Conservation (phyloP, 2,329 filamentous ascomycete genomes). For the Fragosphaeria purpurea region DNA sequence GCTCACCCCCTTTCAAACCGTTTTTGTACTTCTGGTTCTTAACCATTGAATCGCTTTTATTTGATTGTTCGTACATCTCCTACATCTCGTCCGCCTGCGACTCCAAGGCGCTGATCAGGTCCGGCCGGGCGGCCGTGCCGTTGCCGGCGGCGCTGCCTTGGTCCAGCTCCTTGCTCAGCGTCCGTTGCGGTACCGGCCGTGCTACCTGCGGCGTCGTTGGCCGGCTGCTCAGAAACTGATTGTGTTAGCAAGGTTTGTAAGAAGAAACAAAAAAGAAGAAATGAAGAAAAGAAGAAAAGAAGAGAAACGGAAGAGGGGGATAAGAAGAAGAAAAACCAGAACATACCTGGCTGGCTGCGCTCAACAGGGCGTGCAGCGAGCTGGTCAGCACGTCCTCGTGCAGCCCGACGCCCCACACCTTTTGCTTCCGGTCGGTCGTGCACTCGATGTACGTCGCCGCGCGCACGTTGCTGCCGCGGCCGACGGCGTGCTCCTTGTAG, state of each 20-base stretch:
- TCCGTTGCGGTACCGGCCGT: slow-evolving; percentile 45
- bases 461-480: slow-evolving; percentile 69
- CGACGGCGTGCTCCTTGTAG: slow-evolving; percentile 95
- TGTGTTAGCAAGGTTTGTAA: not conserved
- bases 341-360: slow-evolving; percentile 78
- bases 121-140: slow-evolving; percentile 11
- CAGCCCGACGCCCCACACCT: slow-evolving; percentile 84
- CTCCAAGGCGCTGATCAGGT: slow-evolving; percentile 26
- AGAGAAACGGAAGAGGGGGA: slow-evolving; percentile 45
- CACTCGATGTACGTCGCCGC: slow-evolving; percentile 96
- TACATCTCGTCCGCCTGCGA: slow-evolving; percentile 20
- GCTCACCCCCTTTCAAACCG: no score
- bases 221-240: slow-evolving; percentile 63
- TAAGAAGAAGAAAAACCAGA: no score
- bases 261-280: not conserved
- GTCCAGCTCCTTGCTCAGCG: slow-evolving; percentile 27
- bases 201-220: slow-evolving; percentile 55
- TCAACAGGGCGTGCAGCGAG: slow-evolving; percentile 74
- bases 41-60: no score
- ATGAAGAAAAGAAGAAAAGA: not conserved
- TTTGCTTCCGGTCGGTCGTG: slow-evolving; percentile 56
- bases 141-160: slow-evolving; percentile 16
- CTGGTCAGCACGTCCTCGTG: slow-evolving; percentile 89
- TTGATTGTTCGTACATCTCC: not conserved
- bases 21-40: not conserved